These are phyloP conservation scores for Anisodus tanguticus DNA, from an alignment of 257 asterid species.

Conservation along the genomic window DNA sequence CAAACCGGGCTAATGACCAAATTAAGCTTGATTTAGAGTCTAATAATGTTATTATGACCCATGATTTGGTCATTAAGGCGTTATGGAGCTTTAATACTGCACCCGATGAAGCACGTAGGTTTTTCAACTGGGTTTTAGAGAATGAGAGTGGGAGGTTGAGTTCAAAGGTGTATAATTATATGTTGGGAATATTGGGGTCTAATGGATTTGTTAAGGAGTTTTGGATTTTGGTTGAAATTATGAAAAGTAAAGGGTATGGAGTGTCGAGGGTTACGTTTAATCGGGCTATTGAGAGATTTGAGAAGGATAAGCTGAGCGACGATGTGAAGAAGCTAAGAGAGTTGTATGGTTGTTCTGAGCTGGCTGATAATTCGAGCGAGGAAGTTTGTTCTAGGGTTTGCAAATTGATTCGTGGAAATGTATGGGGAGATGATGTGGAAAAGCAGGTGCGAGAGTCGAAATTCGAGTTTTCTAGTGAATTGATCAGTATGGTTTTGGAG, in stretches of 20 bases:
- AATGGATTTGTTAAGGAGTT: slow-evolving; percentile 63
- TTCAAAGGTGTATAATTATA: slow-evolving; percentile 68
- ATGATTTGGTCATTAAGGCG: slow-evolving; percentile 61
- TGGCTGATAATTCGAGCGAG: slow-evolving; percentile 37
- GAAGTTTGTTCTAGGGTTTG: slow-evolving; percentile 47
- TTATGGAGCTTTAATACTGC: slow-evolving; percentile 44
- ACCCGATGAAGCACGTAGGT: slow-evolving; percentile 58
- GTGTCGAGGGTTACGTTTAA: slow-evolving; percentile 51
- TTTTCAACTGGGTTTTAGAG: slow-evolving; percentile 72
- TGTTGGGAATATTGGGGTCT: slow-evolving; percentile 60
- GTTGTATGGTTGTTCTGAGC: slow-evolving; percentile 40
- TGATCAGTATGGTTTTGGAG: slow-evolving; percentile 58
- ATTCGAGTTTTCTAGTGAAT: slow-evolving; percentile 60
- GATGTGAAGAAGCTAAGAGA: slow-evolving; percentile 65
- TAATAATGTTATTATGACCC: slow-evolving; percentile 51
- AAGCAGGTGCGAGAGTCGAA: slow-evolving; percentile 51
- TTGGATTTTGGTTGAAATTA: slow-evolving; percentile 59
- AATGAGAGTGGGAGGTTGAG: slow-evolving; percentile 60
- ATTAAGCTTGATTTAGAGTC: slow-evolving; percentile 61
- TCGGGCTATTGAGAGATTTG: slow-evolving; percentile 54
- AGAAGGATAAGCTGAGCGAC: slow-evolving; percentile 52
- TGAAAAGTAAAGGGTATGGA: slow-evolving; percentile 71
- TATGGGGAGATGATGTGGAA: slow-evolving; percentile 81
- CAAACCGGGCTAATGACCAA: slow-evolving; percentile 45
- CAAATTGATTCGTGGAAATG: slow-evolving; percentile 53